Base-by-base conservation (phyloP, 768 basidiomycete species). In the Rhodotorula paludigena region DNA sequence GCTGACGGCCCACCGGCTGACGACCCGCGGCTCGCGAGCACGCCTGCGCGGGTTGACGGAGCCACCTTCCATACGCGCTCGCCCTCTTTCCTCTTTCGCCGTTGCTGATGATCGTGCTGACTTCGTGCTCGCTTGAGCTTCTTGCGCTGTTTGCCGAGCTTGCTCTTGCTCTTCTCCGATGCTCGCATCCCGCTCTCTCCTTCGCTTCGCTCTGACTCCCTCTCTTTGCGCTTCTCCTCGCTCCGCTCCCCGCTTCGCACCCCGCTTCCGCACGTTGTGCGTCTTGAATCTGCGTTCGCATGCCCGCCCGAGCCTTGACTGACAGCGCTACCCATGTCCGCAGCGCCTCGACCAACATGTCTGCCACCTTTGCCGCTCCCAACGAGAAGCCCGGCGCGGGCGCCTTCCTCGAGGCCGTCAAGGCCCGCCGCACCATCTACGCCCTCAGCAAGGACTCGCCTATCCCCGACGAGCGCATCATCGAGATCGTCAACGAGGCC, bases 351-450 rank as follows among this genome's bases (percentile, higher is more conserved):
- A 20, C 38, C 54, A 39, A 15, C 1, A 55, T 49, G 41, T 48
- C 47, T 11, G 23, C 45, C 28, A 39, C 53, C 36, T 21, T 32
- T 11, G 25, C 57, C 25, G 25, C 57, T 20, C 41, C 33, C 39
- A 36, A 52, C 36, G 54, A 20, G 30, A 33, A 38, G 20, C 16
- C 47, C 33, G 49, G 28, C 36, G 18, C 36, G 15, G 38, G 25
- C 7, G 20, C 71, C 38, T 77, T 76, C 74, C 74, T 77, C 69
- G 63, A 75, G 30, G 77, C 76, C 55, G 63, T 78, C 73, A 66
- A 66, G 62, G 72, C 73, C 35, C 77, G 79, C 53, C 77, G 79
- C 39, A 68, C 76, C 14, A 72, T 74, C 73, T 80, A 80, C 69
- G 66, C 58, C 25, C 68, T 79, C 33, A 11, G 35, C 60, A 35